phyloP scores from a whole-genome alignment of 2,329 filamentous ascomycete species.

The Aspergillus sp. region DNA sequence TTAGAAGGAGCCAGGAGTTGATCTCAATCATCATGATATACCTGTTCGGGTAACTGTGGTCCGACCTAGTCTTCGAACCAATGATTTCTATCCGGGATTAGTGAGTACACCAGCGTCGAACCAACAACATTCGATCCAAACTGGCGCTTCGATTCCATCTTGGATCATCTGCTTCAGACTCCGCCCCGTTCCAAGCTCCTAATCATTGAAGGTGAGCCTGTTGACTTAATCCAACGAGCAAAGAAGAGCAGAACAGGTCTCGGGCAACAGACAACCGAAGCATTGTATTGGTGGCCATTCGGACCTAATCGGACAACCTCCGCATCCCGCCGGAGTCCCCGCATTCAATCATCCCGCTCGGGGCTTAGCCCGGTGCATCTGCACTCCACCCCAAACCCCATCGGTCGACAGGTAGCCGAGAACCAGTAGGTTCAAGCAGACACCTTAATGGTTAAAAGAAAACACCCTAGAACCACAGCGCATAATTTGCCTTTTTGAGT shows the following conservation, averaged over 20 bases:
- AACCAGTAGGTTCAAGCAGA: neutral
- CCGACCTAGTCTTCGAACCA: neutral
- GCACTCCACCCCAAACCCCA: neutral
- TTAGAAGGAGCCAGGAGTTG: neutral
- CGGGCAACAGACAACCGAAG: neutral
- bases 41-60: neutral
- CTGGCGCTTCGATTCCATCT: neutral
- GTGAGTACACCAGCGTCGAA: neutral
- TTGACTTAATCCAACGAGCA: neutral
- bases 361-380: neutral
- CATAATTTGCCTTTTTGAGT: no score
- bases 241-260: neutral
- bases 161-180: neutral
- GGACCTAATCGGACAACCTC: neutral
- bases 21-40: neutral
- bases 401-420: neutral
- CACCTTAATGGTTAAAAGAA: no score
- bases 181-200: no score
- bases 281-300: no score
- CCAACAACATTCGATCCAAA: neutral
- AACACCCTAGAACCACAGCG: no score
- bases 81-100: neutral
- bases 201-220: no score
- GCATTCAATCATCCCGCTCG: neutral
- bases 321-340: neutral